phyloP scores from a whole-genome alignment of 345 rosid species.

The Moricandia moricandioides region DNA sequence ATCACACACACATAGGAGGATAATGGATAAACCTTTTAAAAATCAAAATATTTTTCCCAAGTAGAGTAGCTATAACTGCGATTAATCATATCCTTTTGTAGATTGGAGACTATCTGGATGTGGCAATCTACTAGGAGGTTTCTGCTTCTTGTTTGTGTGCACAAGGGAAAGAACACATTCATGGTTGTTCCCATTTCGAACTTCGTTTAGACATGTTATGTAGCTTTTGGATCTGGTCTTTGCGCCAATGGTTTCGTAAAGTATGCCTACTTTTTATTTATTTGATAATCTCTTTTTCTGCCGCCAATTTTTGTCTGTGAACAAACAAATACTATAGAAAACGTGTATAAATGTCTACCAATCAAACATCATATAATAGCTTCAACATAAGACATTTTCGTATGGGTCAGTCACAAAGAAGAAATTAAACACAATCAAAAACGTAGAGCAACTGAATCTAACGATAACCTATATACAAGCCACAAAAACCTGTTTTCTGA shows the following conservation, averaged over 20 bases:
- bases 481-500: neutral
- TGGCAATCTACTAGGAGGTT: slow-evolving; percentile 49
- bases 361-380: neutral
- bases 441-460: neutral
- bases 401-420: slow-evolving; percentile 16
- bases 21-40: neutral
- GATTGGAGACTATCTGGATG: slow-evolving; percentile 96
- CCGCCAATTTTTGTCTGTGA: neutral
- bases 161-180: neutral
- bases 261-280: neutral
- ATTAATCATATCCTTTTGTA: slow-evolving; percentile 28
- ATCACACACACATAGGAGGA: neutral
- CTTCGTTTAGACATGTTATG: slow-evolving; percentile 22
- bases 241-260: neutral
- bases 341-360: neutral
- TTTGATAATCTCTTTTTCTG: neutral
- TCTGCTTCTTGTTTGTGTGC: neutral
- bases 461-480: slow-evolving; percentile 21
- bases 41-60: neutral
- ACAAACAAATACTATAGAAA: neutral
- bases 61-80: slow-evolving; percentile 6
- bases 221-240: slow-evolving; percentile 18
- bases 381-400: neutral
- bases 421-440: slow-evolving; percentile 2
- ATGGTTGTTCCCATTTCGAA: slow-evolving; percentile 10